Evolutionary conservation across 2,329 filamentous ascomycete species (phyloP).

Genomic region (Alternaria sp.): DNA sequence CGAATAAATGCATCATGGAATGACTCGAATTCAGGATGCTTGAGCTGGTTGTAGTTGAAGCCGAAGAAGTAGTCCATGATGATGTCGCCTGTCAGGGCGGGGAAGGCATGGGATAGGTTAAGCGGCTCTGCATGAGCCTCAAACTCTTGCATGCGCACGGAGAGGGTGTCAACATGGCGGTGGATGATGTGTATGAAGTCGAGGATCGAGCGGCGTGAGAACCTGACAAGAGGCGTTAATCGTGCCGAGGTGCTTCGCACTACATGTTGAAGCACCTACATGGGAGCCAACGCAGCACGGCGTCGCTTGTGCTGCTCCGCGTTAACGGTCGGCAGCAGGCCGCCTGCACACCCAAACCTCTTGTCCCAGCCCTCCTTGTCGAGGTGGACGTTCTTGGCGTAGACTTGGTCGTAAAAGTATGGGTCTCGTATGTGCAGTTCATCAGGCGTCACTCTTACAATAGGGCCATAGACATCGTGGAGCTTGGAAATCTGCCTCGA

Average conservation of each 20-base stretch:
- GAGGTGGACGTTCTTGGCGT: conserved; percentile 37
- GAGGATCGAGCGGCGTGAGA: conserved; percentile 44
- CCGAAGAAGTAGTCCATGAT: conserved; percentile 54
- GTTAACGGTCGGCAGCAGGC: conserved; percentile 37
- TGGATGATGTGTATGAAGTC: conserved; percentile 46
- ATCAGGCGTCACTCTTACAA: conserved; percentile 52
- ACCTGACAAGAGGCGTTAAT: conserved; percentile 28
- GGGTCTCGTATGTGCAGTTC: conserved; percentile 53
- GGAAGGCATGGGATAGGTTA: conserved; percentile 44
- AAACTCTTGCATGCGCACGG: conserved; percentile 38
- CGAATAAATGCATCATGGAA: conserved; percentile 45
- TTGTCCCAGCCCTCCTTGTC: conserved; percentile 47
- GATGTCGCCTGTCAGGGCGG: conserved; percentile 53
- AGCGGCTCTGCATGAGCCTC: conserved; percentile 37
- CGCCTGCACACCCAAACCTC: conserved; percentile 36
- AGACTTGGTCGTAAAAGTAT: conserved; percentile 47
- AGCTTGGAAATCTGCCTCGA: conserved; percentile 37
- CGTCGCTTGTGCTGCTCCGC: conserved; percentile 39
- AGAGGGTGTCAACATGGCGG: conserved; percentile 42
- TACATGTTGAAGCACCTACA: conserved; percentile 25
- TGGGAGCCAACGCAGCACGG: conserved; percentile 39
- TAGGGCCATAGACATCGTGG: conserved; percentile 46
- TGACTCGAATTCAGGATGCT: conserved; percentile 41
- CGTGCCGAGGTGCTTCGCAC: not conserved
- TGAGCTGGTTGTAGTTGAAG: conserved; percentile 42